Conservation (phyloP, 1,284 basidiomycete species). For the Moesziomyces globuligerus region DNA sequence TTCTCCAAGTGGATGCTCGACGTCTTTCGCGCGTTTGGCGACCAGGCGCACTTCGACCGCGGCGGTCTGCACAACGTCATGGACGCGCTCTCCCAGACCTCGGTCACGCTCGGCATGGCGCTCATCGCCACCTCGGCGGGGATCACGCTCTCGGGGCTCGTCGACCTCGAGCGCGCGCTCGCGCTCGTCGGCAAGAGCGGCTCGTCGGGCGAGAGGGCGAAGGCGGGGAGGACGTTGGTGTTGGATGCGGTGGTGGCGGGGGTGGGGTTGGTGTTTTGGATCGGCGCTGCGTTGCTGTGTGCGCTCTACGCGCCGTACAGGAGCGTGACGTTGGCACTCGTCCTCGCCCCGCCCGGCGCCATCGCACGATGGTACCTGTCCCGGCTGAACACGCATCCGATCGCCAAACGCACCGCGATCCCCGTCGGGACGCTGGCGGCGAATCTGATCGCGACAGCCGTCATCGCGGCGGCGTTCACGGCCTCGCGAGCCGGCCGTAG, state of each 20-base stretch:
- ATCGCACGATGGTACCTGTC: conserved; percentile 82
- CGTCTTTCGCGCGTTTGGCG: conserved; percentile 85
- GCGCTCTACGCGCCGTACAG: conserved; percentile 79
- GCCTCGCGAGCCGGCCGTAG: conserved; percentile 36
- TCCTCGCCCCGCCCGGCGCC: conserved; percentile 89
- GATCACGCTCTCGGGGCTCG: conserved; percentile 24
- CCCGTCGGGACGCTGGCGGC: conserved; percentile 89
- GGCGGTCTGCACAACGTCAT: conserved; percentile 78
- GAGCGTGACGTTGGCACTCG: conserved; percentile 83
- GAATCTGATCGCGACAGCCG: conserved; percentile 76
- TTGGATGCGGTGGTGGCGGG: conserved; percentile 25
- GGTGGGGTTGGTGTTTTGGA: conserved; percentile 66
- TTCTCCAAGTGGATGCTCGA: conserved; percentile 95
- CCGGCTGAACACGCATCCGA: conserved; percentile 75
- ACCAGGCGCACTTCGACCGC: conserved; percentile 74
- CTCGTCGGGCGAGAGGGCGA: neutral
- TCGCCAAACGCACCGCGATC: conserved; percentile 70
- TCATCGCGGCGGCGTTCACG: conserved; percentile 49
- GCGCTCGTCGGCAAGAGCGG: neutral
- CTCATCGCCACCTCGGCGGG: conserved; percentile 51
- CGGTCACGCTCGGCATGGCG: conserved; percentile 55
- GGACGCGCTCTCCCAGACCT: conserved; percentile 63
- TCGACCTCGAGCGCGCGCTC: conserved; percentile 14
- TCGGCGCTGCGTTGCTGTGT: conserved; percentile 77
- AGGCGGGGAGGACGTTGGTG: conserved; percentile 3